phyloP scores from a whole-genome alignment of 345 rosid genomes.

The Linum trigynum region DNA sequence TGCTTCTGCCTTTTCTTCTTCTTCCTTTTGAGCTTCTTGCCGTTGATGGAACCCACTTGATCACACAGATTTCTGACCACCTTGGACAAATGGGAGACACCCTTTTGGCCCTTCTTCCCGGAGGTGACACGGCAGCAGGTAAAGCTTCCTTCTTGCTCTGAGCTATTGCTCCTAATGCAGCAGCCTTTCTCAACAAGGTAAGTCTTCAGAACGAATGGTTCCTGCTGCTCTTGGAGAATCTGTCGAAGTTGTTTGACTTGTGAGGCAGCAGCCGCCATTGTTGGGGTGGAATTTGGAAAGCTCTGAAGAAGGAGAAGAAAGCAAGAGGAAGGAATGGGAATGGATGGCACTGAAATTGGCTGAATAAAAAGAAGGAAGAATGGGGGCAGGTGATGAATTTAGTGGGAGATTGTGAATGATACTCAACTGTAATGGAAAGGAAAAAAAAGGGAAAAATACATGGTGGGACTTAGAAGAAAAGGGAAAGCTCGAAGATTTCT shows the following conservation, averaged over 20 bases:
- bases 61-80: too few species aligned
- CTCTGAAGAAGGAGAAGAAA: slow-evolving; percentile 3
- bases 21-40: background rate
- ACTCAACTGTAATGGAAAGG: background rate
- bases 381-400: background rate
- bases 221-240: slow-evolving; percentile 48
- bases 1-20: background rate
- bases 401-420: background rate
- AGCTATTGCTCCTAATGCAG: background rate
- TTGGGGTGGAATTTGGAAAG: background rate
- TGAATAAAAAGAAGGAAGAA: background rate
- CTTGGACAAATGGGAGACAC: too few species aligned
- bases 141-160: background rate
- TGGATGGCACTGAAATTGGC: background rate
- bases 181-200: slow-evolving; percentile 17
- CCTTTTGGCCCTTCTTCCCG: too few species aligned
- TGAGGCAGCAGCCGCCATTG: background rate
- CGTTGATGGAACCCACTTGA: background rate
- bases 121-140: background rate
- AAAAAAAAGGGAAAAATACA: background rate
- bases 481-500: background rate
- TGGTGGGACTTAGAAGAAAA: background rate
- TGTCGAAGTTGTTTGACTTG: slow-evolving; percentile 37
- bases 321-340: background rate
- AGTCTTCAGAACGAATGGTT: slow-evolving; percentile 40